These are phyloP conservation scores for Phaeosphaeria sp. DNA, from an alignment of 2,329 filamentous ascomycete genomes.

Conservation along the genomic window DNA sequence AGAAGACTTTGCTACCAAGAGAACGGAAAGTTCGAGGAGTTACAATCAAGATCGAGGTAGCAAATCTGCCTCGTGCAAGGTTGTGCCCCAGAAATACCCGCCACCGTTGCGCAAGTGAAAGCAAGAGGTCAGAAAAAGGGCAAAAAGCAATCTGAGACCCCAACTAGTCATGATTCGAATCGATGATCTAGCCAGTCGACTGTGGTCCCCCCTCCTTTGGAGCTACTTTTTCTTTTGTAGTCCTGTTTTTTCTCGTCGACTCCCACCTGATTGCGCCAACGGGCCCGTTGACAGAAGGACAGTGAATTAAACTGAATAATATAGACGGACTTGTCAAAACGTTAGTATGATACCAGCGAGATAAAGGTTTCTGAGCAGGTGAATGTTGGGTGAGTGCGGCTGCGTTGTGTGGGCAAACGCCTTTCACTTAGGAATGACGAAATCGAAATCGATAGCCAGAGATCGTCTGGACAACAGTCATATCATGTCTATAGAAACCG, in stretches of 20 bases:
- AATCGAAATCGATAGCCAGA: no score
- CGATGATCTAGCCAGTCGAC: background rate
- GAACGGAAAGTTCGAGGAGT: no score
- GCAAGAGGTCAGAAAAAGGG: background rate
- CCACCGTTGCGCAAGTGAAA: no score
- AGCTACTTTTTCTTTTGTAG: slow-evolving; percentile 1
- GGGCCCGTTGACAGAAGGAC: background rate
- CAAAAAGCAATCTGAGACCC: background rate
- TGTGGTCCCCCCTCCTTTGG: background rate
- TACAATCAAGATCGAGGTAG: no score
- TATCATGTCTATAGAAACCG: no score
- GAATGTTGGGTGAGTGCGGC: background rate
- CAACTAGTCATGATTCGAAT: background rate
- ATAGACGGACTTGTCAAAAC: background rate
- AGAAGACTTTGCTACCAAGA: no score
- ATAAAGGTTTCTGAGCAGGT: background rate
- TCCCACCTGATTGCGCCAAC: background rate
- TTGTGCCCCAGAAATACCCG: no score
- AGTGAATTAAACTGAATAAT: background rate
- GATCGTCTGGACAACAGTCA: no score
- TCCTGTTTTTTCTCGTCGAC: background rate
- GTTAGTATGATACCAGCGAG: background rate
- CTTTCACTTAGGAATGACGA: background rate
- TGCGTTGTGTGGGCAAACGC: background rate
- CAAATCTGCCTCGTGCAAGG: no score